These are phyloP conservation scores for Dysphania ambrosioides DNA, from an alignment of 148 eudicot genomes.

Conservation along the genomic window DNA sequence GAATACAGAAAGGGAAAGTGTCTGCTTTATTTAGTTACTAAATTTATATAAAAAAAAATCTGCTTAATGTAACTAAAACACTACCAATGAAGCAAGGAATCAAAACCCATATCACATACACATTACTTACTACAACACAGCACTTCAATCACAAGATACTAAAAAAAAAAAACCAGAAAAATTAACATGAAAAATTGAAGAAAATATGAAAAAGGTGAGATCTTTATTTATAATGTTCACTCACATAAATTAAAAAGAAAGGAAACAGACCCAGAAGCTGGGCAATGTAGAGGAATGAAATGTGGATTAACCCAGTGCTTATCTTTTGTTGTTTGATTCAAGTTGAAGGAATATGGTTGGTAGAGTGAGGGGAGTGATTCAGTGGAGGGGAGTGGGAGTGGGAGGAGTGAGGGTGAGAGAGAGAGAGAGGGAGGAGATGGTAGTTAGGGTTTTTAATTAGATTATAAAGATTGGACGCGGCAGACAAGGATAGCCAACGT, in stretches of 20 bases:
- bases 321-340: background rate
- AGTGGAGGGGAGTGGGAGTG: slow-evolving; percentile 22
- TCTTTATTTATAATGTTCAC: too few species aligned
- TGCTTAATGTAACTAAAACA: slow-evolving; percentile 19
- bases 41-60: slow-evolving; percentile 13
- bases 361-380: background rate
- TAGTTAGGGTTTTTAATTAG: slow-evolving; percentile 39
- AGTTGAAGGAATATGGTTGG: slow-evolving; percentile 17
- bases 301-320: slow-evolving; percentile 13
- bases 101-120: slow-evolving; percentile 12
- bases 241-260: slow-evolving; percentile 45
- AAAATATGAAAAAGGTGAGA: slow-evolving; percentile 36
- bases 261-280: slow-evolving; percentile 33
- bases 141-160: slow-evolving; percentile 16
- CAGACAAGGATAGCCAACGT: slow-evolving; percentile 46
- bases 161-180: slow-evolving; percentile 4
- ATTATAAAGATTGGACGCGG: slow-evolving; percentile 38
- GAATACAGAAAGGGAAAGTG: slow-evolving; percentile 34
- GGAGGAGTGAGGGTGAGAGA: slow-evolving; percentile 29
- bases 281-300: slow-evolving; percentile 1
- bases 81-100: slow-evolving; percentile 41
- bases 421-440: slow-evolving; percentile 36
- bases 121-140: background rate
- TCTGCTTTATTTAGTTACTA: slow-evolving; percentile 13
- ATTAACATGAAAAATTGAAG: slow-evolving; percentile 7